Evolutionary conservation across 75 land plant species (phyloP).

Genomic region (Ceratopteris richardii): DNA sequence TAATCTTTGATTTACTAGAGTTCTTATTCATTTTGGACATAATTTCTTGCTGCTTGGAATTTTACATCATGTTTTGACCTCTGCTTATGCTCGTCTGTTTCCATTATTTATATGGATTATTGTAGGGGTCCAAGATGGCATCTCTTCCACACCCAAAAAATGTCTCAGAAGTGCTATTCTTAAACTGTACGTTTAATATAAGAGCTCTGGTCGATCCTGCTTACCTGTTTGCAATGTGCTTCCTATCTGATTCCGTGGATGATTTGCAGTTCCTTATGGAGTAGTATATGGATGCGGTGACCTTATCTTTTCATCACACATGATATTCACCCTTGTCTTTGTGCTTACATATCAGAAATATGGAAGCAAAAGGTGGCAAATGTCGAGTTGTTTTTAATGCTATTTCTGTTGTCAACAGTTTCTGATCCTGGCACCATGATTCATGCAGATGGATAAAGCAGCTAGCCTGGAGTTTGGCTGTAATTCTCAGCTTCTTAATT

Average conservation of each 20-base stretch:
- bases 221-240: no score
- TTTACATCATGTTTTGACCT: no score
- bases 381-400: no score
- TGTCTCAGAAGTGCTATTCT: slow-evolving; percentile 50
- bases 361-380: slow-evolving; percentile 56
- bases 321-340: slow-evolving; percentile 93
- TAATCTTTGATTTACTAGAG: no score
- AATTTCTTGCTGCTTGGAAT: no score
- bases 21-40: no score
- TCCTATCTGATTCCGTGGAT: neutral
- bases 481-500: slow-evolving; percentile 68
- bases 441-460: slow-evolving; percentile 68
- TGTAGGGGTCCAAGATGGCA: slow-evolving; percentile 81
- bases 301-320: slow-evolving; percentile 96
- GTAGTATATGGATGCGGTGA: slow-evolving; percentile 94
- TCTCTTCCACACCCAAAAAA: slow-evolving; percentile 70
- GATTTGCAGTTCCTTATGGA: slow-evolving; percentile 78
- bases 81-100: no score
- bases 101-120: no score
- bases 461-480: slow-evolving; percentile 53
- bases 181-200: slow-evolving; percentile 48
- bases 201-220: no score
- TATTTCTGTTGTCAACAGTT: neutral
- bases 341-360: slow-evolving; percentile 75
- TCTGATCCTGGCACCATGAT: neutral